Base-by-base conservation (phyloP, 352 stramenopile genomes). In the Pythium coloratum region DNA sequence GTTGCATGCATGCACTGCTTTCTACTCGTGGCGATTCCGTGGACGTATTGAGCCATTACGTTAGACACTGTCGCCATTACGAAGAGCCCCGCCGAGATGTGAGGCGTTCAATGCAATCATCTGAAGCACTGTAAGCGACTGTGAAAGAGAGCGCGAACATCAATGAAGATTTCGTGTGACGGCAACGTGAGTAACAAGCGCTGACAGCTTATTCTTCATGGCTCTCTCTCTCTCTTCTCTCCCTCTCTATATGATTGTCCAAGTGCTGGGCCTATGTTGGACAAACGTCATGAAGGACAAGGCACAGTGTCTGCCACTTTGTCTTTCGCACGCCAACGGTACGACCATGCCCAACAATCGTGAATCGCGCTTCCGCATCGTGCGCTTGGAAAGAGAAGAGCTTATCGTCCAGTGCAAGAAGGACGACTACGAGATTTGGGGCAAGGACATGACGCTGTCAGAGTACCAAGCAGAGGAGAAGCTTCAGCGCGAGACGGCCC, bases 391-490 rank as follows among this genome's bases (percentile, higher is more conserved):
- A 24, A 62, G 75, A 28, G 82, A 91, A 63, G 71, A 76, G 67
- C 77, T 89, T 42, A 78, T 80, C 55, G 40, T 76, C 60, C 81
- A 88, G 65, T 85, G 78, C 69, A 89, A 89, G 38, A 50, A 42
- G 18, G 77, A 88, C 57, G 81, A 90, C 61, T 80, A 75, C 53
- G 77, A 77, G 33, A 51, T 76, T 51, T 90, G 79, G 79, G 64
- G 59, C 30, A 34, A 32, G 6, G 56, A 53, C 10, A 33, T 68
- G 49, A 69, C 76, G 13, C 46, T 76, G 30, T 32, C 69, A 55
- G 67, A 90, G 69, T 87, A 85, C 57, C 76, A 84, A 62, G 59
- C 49, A 10, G 79, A 86, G 42, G 79, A 86, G 55, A 65, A 62
- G 47, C 40, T 73, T 7, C 76, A 88, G 66, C 79, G 81, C n/a